Evolutionary conservation across 305 asterid species (phyloP), one percentile per base, ranked within the genome.

Genomic region (Rubia tinctorum): DNA sequence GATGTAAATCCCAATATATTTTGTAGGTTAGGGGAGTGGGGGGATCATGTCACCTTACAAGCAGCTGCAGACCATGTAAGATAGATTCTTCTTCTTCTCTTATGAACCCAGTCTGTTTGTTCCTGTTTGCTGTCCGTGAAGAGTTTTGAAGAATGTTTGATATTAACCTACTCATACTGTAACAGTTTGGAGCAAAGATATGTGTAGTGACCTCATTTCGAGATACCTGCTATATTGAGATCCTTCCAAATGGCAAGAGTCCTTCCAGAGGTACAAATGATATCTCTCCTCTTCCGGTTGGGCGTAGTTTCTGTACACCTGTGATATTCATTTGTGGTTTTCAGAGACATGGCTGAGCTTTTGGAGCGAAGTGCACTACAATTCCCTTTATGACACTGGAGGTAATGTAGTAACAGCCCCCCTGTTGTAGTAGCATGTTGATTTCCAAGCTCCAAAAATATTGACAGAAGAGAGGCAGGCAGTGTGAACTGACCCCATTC

Each of bases 11-110:
- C 80, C 77, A 62, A 18, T 74, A 44, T 71, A 49, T 74, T 61
- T 55, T 74, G 91, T 74, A 94, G 99, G 84, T 75, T 77, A 75
- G 97, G 96, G 20, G 99, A 91, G 79, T 94, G 97, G 99, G 98
- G 97, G 70, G 99, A 94, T 82, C 97, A 94, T 72, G 91, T 94
- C 69, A 94, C 99, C 76, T 91, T 94, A 47, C 99, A 91, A 89
- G 99, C 99, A 75, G 97, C 99, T 76, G 96, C 99, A 27, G 99
- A 94, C 80, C 80, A 84, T 76, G 99, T 91, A 88, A 85, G 94
- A 80, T 73, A 47, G 68, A 75, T 69, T 70, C 18, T 12, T 51
- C 23, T 45, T 23, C 18, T 39, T n/a, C n/a, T n/a, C 30, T 40
- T 30, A 8, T 0, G 12, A 8, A 5, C 27, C 6, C 17, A 17